Base-by-base conservation (phyloP, 345 rosid species). In the Eucalyptus virginea region DNA sequence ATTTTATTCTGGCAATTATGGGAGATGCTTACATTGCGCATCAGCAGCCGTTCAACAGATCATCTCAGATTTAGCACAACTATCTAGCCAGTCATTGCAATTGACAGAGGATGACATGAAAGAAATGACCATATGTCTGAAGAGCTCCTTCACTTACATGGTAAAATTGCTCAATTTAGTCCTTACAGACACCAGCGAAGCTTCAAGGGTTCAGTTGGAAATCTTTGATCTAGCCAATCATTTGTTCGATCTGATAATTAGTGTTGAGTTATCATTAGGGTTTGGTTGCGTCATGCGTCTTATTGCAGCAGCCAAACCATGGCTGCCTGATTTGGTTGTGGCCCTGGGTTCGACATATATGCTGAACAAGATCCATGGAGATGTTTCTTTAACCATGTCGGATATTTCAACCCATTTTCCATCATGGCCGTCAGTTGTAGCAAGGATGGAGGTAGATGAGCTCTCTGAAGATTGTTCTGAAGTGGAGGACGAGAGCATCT, bases 291-390 rank as follows among this genome's bases (percentile, higher is more conserved):
- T 97, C 44, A 91, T 92, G 58, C 93, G 94, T 51, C 91, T 97
- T 89, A 77, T 95, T 87, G 90, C 95, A 67, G 95, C 90, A 87
- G 92, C 93, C 69, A 96, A 92, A 92, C 92, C 96, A 80, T 98
- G 99, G 98, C 90, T 98, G 89, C 98, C 99, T 72, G 99, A 98
- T 95, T 88, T 97, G 92, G 90, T 96, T 93, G 95, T 98, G 89
- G 96, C 95, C 88, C 88, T 98, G 88, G 99, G 96, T 83, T 95
- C 93, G 87, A 88, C 91, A 58, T 90, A 94, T 90, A 88, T 95
- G 89, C 91, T 92, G 37, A 85, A 92, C 72, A 91, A 89, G 85
- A 93, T 88, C 88, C 90, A 90, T 32, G 90, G 42, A 62, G 97
- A 93, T 89, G 89, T 50, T 17, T 90, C 91, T 90, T 60, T 88